Base-by-base conservation (phyloP, 768 basidiomycete species). In the Lactarius pseudohatsudake region DNA sequence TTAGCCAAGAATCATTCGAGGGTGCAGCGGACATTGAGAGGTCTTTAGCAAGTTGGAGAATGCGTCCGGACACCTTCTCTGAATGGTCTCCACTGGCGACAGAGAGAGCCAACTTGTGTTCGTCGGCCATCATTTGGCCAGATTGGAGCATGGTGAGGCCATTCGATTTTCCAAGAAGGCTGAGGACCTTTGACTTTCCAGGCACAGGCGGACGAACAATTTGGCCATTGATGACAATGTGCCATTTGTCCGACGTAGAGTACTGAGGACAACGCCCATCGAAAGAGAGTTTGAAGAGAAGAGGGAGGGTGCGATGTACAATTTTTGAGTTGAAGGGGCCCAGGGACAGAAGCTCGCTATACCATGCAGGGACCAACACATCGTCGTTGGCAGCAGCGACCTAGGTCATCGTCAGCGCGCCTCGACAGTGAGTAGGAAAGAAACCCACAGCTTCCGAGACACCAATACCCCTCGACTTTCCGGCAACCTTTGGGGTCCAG, bases 401-500 rank as follows among this genome's bases (percentile, higher is more conserved):
- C 57, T 64, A 28, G 40, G 28, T 30, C 26, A 55, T 9, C n/a
- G 18, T 57, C 53, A 64, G 43, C 43, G 40, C 10, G 22, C 36
- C 13, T 16, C 50, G 10, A 54, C 45, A 13, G 22, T 22, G 41
- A 53, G 26, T 28, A 11, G 16, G 59, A 54, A 57, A n/a, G 10
- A 66, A 64, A 63, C 72, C n/a, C 59, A 79, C 80, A 16, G 57
- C 26, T 55, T 77, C 76, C 2, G 74, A 66, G 18, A 77, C 71
- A 13, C 76, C 63, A 9, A 91, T 73, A 0, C 90, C 90, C 73
- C 91, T 80, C 10, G 88, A 86, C 74, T 86, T 86, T 43, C 85
- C 83, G 0, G 86, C 87, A 7, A 83, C 80, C 76, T 98, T 98
- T 1, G 92, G 92, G 1, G 92, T 88, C 97, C 97, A 98, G 74